These are phyloP conservation scores for Termitomyces sp. DNA, from an alignment of 1,284 basidiomycete genomes.

Conservation along the genomic window DNA sequence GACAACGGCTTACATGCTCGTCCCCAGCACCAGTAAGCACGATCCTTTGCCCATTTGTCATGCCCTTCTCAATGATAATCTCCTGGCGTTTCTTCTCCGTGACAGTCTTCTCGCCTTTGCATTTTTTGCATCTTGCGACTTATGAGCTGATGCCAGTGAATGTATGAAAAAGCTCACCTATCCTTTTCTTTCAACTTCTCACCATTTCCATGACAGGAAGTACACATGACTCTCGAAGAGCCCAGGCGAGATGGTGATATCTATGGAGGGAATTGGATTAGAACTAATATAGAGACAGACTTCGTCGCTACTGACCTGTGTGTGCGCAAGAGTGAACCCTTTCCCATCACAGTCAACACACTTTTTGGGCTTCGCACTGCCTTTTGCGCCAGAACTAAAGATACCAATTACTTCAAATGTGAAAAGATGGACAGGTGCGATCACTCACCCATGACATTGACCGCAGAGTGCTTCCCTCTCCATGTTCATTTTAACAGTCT, in stretches of 20 bases:
- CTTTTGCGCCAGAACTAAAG: constrained; percentile 72
- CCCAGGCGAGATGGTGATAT: constrained; percentile 48
- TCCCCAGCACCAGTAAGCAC: constrained; percentile 89
- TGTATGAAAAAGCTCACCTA: constrained; percentile 40
- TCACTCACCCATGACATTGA: constrained; percentile 72
- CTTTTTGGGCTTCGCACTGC: constrained; percentile 73
- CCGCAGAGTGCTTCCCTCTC: constrained; percentile 82
- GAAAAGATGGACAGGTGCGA: not conserved
- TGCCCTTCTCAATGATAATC: constrained; percentile 85
- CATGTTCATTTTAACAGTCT: constrained; percentile 84
- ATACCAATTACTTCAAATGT: not conserved
- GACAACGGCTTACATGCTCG: constrained; percentile 59
- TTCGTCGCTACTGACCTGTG: constrained; percentile 38
- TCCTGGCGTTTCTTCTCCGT: constrained; percentile 88
- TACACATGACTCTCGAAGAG: constrained; percentile 56
- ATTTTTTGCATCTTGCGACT: constrained; percentile 81
- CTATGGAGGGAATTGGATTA: constrained; percentile 25
- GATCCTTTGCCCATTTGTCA: constrained; percentile 80
- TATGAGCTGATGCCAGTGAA: not conserved
- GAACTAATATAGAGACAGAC: not conserved
- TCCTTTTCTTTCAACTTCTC: constrained; percentile 86
- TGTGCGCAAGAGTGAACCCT: constrained; percentile 66
- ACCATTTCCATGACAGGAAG: constrained; percentile 78
- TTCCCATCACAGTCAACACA: constrained; percentile 85
- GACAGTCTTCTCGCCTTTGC: constrained; percentile 82